Evolutionary conservation across 2,329 filamentous ascomycete genomes (phyloP), one percentile per base, ranked within the genome.

Genomic region (Colletotrichum tropicicola): DNA sequence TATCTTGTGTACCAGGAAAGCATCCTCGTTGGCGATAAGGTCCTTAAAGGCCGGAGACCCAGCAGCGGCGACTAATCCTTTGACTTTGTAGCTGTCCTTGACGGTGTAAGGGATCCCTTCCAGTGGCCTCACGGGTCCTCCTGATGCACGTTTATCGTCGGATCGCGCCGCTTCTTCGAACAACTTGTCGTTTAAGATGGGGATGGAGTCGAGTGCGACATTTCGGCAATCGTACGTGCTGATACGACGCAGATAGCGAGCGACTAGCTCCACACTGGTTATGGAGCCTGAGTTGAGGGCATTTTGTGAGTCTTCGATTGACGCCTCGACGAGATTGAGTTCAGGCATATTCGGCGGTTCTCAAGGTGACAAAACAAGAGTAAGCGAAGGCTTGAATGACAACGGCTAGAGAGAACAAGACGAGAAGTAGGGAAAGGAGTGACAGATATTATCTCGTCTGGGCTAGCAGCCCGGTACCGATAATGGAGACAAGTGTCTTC

Each of bases 81-180:
- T 77, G 30, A 84, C 81, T 67, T 83, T 86, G 76, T 84, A 88
- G 68, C 79, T 84, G 69, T 89, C 86, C 71, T 89, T 89, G 68
- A 87, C 77, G 0, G 85, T 86, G 62, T 80, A 88, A 0, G 86
- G 85, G 6, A 89, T 86, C 2, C 87, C 85, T 67, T 89, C 85
- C 0, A 88, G 75, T 1, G 44, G 55, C 5, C 59, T 23, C 8
- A 23, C 3, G 1, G 75, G 45, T 1, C 12, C 12, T 8, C 68
- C 68, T 3, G 59, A 52, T 5, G 69, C 68, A 3, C 73, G 69
- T 4, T 70, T 57, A 19, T 72, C 70, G n/a, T 77, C 75, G 0
- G 75, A 75, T 0, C 68, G 68, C 2, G 66, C 59, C 1, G 74
- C 74, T 21, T 73, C 70, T 3, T 66, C 63, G 7, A 76, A 73